phyloP scores from a whole-genome alignment of 192 early-diverging fungal genomes.

The Linnemannia exigua region DNA sequence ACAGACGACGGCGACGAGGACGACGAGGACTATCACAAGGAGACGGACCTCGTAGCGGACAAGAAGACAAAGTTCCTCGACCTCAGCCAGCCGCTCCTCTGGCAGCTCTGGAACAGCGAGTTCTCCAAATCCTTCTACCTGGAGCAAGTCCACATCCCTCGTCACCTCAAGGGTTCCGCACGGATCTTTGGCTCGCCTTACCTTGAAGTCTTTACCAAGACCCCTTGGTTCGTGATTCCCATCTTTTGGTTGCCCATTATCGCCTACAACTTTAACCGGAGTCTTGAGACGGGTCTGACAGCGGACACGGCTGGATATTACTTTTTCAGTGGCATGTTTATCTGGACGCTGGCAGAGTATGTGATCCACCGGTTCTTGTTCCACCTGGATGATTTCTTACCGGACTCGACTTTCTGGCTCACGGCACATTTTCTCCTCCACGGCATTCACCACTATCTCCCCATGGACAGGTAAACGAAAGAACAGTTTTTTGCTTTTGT shows the following conservation, averaged over 20 bases:
- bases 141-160: constrained; percentile 92
- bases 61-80: constrained; percentile 86
- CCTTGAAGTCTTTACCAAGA: constrained; percentile 89
- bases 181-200: constrained; percentile 86
- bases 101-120: constrained; percentile 80
- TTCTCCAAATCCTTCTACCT: constrained; percentile 90
- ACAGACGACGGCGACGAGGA: constrained; percentile 10
- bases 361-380: constrained; percentile 93
- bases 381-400: constrained; percentile 90
- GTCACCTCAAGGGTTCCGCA: constrained; percentile 81
- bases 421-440: constrained; percentile 91
- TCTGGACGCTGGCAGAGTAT: constrained; percentile 95
- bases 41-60: constrained; percentile 61
- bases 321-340: constrained; percentile 76
- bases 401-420: constrained; percentile 84
- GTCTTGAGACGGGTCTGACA: constrained; percentile 52
- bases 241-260: constrained; percentile 89
- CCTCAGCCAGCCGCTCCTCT: constrained; percentile 82
- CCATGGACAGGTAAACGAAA: constrained; percentile 94
- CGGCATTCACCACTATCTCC: constrained; percentile 96
- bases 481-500: not conserved
- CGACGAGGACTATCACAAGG: constrained; percentile 58
- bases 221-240: constrained; percentile 94
- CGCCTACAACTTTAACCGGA: constrained; percentile 60
- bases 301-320: constrained; percentile 57